These are phyloP conservation scores for Vachellia pachyceras DNA, from an alignment of 306 rosid genomes.

Conservation along the genomic window DNA sequence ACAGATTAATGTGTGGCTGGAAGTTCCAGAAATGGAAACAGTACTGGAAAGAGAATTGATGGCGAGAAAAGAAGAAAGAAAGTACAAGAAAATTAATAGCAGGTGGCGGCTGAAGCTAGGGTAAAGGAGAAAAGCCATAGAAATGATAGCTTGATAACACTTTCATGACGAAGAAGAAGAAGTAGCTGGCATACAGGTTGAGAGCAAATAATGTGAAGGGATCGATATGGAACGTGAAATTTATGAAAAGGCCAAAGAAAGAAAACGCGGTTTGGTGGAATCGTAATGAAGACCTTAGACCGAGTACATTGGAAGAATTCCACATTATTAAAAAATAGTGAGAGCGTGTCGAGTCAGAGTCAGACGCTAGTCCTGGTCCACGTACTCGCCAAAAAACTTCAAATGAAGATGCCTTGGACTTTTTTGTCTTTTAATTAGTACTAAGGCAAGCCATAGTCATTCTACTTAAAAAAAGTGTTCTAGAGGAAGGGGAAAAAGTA, in stretches of 20 bases:
- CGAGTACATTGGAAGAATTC: conserved; percentile 42
- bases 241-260: not conserved
- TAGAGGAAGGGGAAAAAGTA: not conserved
- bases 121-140: conserved; percentile 56
- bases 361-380: conserved; percentile 20
- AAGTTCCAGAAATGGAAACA: conserved; percentile 71
- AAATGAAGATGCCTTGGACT: not conserved
- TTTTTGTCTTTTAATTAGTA: not conserved
- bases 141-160: conserved; percentile 36
- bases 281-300: conserved; percentile 48
- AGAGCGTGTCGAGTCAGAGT: conserved; percentile 32
- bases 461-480: not conserved
- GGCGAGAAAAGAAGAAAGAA: conserved; percentile 36
- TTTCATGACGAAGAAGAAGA: conserved; percentile 63
- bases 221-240: not conserved
- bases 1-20: conserved; percentile 62
- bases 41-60: conserved; percentile 54
- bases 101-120: not conserved
- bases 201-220: not conserved
- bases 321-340: not conserved
- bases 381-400: not conserved
- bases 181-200: conserved; percentile 30
- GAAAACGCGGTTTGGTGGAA: conserved; percentile 47
- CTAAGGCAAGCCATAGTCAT: not conserved
- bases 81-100: conserved; percentile 27